Evolutionary conservation across 176 grass and related monocot genomes (phyloP).

Genomic region (Phoenix roebelenii): DNA sequence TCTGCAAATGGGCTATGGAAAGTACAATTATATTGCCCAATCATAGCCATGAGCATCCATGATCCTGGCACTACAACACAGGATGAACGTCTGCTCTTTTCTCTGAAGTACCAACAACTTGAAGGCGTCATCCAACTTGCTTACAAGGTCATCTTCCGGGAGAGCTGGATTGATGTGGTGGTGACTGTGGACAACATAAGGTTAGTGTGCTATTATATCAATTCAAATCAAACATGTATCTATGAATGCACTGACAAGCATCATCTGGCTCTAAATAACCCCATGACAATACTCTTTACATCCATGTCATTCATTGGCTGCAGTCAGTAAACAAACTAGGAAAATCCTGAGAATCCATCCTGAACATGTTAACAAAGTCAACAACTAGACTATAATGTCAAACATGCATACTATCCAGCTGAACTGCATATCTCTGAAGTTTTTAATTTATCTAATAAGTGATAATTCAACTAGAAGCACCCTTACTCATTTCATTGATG

Average conservation of each 20-base stretch:
- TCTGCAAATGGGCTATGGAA: conserved; percentile 76
- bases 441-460: too few species aligned
- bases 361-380: too few species aligned
- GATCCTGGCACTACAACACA: conserved; percentile 45
- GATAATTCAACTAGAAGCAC: conserved; percentile 1
- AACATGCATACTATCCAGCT: too few species aligned
- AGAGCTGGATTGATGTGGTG: conserved; percentile 71
- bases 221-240: too few species aligned
- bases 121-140: conserved; percentile 83
- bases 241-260: too few species aligned
- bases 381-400: too few species aligned
- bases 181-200: conserved; percentile 85
- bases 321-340: too few species aligned
- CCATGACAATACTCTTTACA: too few species aligned
- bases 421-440: too few species aligned
- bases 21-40: conserved; percentile 75
- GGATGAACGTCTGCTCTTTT: conserved; percentile 73
- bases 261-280: too few species aligned
- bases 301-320: too few species aligned
- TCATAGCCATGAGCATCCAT: conserved; percentile 67
- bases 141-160: conserved; percentile 44
- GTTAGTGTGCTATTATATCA: conserved; percentile 29
- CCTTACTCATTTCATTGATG: conserved; percentile 20
- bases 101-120: conserved; percentile 73
- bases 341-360: too few species aligned